Conservation (phyloP, 768 basidiomycete species). For the Lactifluus piperatus region DNA sequence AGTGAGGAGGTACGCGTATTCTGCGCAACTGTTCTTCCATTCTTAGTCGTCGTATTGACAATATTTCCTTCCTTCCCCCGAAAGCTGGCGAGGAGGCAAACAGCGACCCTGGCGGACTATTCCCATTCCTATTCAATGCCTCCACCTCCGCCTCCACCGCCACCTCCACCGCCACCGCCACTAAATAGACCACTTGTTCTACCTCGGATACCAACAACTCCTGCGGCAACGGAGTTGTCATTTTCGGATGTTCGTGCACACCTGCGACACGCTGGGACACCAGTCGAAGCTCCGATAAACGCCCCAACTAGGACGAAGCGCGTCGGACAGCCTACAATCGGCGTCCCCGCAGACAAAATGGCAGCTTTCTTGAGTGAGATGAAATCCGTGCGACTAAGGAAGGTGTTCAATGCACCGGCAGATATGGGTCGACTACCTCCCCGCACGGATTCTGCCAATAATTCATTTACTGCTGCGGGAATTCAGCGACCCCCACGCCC, state of each 20-base stretch:
- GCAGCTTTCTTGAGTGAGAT: constrained; percentile 73
- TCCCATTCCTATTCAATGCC: no score
- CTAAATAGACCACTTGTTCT: constrained; percentile 3
- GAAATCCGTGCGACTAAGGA: constrained; percentile 63
- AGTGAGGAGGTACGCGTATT: constrained; percentile 35
- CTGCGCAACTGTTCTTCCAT: no score
- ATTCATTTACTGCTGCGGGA: not conserved
- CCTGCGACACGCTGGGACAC: constrained; percentile 46
- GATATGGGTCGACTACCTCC: constrained; percentile 18
- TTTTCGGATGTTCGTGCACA: constrained; percentile 58
- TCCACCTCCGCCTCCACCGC: no score
- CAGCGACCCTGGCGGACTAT: not conserved
- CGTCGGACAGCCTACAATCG: constrained; percentile 56
- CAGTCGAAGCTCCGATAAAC: constrained; percentile 64
- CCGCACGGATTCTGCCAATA: not conserved
- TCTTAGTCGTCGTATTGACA: not conserved
- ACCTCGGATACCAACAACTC: constrained; percentile 17
- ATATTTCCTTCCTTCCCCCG: not conserved
- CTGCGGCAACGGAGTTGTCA: constrained; percentile 29
- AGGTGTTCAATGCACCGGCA: constrained; percentile 34
- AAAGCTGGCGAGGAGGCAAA: constrained; percentile 8
- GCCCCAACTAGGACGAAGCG: constrained; percentile 30
- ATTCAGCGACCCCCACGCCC: constrained; percentile 13
- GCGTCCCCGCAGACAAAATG: constrained; percentile 73
- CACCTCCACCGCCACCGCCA: constrained; percentile 5